Evolutionary conservation across 2,329 filamentous ascomycete species (phyloP).

Genomic region (Aspergillus sp.): DNA sequence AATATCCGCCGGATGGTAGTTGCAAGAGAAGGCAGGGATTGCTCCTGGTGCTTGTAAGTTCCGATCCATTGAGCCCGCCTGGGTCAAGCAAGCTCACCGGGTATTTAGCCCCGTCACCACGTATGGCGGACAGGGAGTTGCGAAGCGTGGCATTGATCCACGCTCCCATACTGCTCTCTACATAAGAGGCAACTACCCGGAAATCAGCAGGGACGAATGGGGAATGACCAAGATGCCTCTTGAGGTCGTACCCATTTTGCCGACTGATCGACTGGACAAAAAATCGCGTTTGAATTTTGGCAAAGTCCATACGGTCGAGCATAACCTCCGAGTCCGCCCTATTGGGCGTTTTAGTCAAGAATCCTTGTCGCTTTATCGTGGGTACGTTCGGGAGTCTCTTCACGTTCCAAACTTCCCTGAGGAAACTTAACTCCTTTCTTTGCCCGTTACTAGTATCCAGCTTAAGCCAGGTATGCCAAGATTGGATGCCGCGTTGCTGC

Average conservation of each 20-base stretch:
- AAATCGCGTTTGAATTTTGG: slow-evolving; percentile 36
- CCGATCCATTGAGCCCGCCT: neutral
- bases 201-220: slow-evolving; percentile 16
- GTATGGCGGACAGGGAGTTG: slow-evolving; percentile 29
- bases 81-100: neutral
- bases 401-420: neutral
- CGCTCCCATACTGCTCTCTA: slow-evolving; percentile 34
- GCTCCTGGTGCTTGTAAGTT: slow-evolving; percentile 29
- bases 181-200: slow-evolving; percentile 14
- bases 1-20: slow-evolving; percentile 29
- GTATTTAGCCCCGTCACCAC: slow-evolving; percentile 32
- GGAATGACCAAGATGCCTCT: slow-evolving; percentile 31
- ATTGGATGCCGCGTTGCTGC: no score
- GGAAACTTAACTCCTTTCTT: no score
- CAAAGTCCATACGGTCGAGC: slow-evolving; percentile 35
- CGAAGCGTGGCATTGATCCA: slow-evolving; percentile 29
- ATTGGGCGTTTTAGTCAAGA: slow-evolving; percentile 26
- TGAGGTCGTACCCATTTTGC: slow-evolving; percentile 18
- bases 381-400: neutral
- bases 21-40: slow-evolving; percentile 16
- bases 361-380: slow-evolving; percentile 9
- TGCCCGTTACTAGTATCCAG: neutral
- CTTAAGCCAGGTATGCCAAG: neutral
- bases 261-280: slow-evolving; percentile 16
- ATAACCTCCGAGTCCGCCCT: slow-evolving; percentile 36